phyloP scores from a whole-genome alignment of 1,284 basidiomycete genomes.

The Trametes sp. region DNA sequence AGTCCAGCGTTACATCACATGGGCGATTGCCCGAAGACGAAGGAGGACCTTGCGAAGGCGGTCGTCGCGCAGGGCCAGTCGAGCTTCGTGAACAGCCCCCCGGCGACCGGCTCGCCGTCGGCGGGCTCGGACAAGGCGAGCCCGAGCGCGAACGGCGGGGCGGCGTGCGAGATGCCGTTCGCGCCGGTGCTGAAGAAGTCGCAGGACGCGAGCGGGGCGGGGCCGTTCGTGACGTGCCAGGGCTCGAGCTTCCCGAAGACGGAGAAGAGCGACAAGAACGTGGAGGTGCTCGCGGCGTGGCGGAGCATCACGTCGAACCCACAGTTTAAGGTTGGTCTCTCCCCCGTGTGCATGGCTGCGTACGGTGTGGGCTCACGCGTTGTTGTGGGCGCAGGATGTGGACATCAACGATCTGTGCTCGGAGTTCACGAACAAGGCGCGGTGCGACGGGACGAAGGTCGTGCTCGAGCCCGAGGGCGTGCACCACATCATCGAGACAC shows the following conservation, averaged over 20 bases:
- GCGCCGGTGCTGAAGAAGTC: constrained; percentile 39
- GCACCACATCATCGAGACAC: constrained; percentile 65
- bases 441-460: constrained; percentile 82
- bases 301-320: constrained; percentile 74
- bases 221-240: constrained; percentile 65
- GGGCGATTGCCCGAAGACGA: constrained; percentile 62
- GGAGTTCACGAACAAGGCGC: constrained; percentile 80
- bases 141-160: constrained; percentile 18
- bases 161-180: constrained; percentile 35
- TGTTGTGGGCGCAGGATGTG: constrained; percentile 56
- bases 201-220: constrained; percentile 38
- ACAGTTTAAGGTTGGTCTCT: constrained; percentile 59
- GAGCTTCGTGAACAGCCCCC: constrained; percentile 47
- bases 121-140: constrained; percentile 9
- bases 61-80: constrained; percentile 61
- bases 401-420: constrained; percentile 80
- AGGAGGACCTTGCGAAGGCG: constrained; percentile 55
- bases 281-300: constrained; percentile 82
- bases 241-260: constrained; percentile 72
- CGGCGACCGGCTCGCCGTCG: constrained; percentile 27
- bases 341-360: neutral
- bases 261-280: constrained; percentile 70
- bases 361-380: constrained; percentile 17
- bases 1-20: constrained; percentile 31
- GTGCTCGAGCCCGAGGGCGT: constrained; percentile 77